Base-by-base conservation (phyloP, 345 rosid genomes). In the Limnanthes douglasii region DNA sequence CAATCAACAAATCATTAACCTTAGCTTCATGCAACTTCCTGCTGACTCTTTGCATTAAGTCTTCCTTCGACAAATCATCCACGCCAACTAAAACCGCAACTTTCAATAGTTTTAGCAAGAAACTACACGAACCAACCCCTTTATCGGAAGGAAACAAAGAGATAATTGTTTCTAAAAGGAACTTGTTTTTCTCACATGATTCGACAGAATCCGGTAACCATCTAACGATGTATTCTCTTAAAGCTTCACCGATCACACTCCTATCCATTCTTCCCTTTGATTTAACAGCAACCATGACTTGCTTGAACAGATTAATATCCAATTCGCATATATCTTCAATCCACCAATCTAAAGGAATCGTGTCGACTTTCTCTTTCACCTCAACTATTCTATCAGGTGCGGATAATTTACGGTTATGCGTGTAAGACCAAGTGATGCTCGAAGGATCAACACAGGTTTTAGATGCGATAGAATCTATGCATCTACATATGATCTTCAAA, bases 341-440 rank as follows among this genome's bases (percentile, higher is more conserved):
- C 97, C 97, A 88, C 97, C 95, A 88, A 57, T 88, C 97, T 45
- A 60, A 67, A 0, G 97, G 95, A 53, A 86, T 68, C 51, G 63
- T 63, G 11, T 71, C 68, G 28, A 35, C 39, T 57, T 60, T 71
- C 41, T 67, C 82, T n/a, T 37, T 48, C 15, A 47, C 72, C 38
- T 58, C 71, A 2, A 64, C 54, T 31, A 68, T 53, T 61, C 51
- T 64, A 37, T 86, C 76, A 0, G 57, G 48, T 7, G 21, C 68
- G 18, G 75, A 59, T 40, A 76, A 34, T 59, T 83, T 88, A 36
- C 95, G 56, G 63, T 73, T 83, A 37, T 73, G 57, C 0, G 95
- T 83, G 57, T 88, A 88, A 26, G 97, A 78, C 97, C 97, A 88
- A 33, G 76, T 62, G 25, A 88, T 49, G 15, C 53, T 76, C 43